Conservation (phyloP, 495 filamentous ascomycete genomes). For the Sabuloglossum arenarium region DNA sequence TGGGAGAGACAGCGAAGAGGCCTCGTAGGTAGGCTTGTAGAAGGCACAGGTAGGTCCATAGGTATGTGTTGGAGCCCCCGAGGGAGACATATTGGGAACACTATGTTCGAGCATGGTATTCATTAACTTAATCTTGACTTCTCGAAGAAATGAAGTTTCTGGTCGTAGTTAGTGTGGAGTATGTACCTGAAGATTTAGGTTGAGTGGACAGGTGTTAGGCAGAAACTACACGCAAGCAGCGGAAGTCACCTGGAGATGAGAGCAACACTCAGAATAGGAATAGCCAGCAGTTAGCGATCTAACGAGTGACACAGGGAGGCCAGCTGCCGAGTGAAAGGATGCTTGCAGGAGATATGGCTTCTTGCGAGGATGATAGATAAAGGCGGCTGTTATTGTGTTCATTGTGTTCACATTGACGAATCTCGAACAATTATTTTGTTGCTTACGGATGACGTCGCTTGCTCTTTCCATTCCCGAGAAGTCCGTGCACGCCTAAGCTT, state of each 20-base stretch:
- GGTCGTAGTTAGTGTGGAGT: neutral
- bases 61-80: neutral
- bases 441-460: neutral
- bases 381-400: neutral
- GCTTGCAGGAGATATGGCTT: neutral
- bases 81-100: neutral
- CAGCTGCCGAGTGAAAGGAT: neutral
- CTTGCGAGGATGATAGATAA: neutral
- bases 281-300: neutral
- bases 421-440: neutral
- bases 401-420: neutral
- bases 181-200: neutral
- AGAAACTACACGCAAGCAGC: neutral
- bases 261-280: neutral
- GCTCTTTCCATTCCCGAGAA: neutral
- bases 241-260: neutral
- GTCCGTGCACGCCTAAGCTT: neutral
- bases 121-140: neutral
- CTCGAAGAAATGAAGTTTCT: neutral
- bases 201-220: slow-evolving; percentile 1
- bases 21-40: neutral
- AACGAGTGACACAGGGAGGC: neutral
- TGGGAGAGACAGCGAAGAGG: slow-evolving; percentile 14
- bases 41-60: neutral
- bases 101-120: neutral